phyloP scores from a whole-genome alignment of 768 basidiomycete genomes.

The Mycena maculata region DNA sequence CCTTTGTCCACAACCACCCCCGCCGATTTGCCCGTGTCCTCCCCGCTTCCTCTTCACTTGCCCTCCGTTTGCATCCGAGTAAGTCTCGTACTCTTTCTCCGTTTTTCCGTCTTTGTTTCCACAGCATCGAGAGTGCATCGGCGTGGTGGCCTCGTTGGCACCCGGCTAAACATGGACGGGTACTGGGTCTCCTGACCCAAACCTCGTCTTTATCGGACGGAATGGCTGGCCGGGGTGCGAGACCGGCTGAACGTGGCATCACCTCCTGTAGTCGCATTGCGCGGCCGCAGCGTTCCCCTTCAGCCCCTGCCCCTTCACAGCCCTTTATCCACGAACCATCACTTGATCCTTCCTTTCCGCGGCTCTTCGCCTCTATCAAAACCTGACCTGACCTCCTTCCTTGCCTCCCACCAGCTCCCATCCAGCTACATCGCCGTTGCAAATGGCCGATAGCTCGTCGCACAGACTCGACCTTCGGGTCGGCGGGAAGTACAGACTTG shows the following conservation, averaged over 20 bases:
- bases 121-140: too few species aligned
- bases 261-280: background rate
- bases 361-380: background rate
- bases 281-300: background rate
- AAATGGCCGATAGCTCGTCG: conserved; percentile 76
- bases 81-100: too few species aligned
- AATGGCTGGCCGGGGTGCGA: too few species aligned
- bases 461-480: conserved; percentile 88
- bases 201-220: too few species aligned
- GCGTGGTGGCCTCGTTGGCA: too few species aligned
- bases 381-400: background rate
- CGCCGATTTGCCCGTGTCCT: too few species aligned
- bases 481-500: conserved; percentile 96
- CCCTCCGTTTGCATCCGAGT: too few species aligned
- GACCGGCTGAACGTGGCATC: background rate
- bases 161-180: too few species aligned
- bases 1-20: too few species aligned
- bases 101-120: too few species aligned
- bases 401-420: conserved; percentile 13
- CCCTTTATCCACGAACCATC: conserved; percentile 9
- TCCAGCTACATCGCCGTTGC: conserved; percentile 33
- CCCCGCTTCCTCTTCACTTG: too few species aligned
- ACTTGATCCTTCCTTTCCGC: conserved; percentile 21
- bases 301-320: conserved; percentile 2
- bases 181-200: too few species aligned